Conservation (phyloP, 345 rosid species). For the Pistacia vera region DNA sequence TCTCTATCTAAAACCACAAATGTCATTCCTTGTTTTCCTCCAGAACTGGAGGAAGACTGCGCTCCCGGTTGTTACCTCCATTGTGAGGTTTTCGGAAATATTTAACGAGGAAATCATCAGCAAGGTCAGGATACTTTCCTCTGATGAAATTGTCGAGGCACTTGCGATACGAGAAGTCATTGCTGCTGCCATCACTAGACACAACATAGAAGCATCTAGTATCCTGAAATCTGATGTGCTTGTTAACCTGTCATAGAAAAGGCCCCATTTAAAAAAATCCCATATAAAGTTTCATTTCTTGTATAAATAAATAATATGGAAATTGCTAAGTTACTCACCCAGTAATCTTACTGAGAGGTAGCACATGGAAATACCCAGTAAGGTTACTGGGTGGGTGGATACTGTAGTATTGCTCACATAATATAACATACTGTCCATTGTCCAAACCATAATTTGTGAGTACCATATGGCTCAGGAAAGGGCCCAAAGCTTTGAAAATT, state of each 20-base stretch:
- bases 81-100: conserved; percentile 53
- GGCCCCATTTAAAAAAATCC: not conserved
- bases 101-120: conserved; percentile 59
- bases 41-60: conserved; percentile 31
- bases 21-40: conserved; percentile 15
- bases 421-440: no score
- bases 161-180: conserved; percentile 83
- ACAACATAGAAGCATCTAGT: conserved; percentile 80
- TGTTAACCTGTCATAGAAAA: conserved; percentile 55
- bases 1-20: not conserved
- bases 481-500: not conserved
- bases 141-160: conserved; percentile 60
- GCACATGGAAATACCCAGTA: no score
- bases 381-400: no score
- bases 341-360: no score
- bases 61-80: conserved; percentile 43
- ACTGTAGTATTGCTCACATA: no score
- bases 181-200: conserved; percentile 61
- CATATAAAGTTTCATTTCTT: not conserved
- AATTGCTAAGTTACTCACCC: no score
- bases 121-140: conserved; percentile 63
- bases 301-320: not conserved
- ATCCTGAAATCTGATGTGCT: conserved; percentile 55
- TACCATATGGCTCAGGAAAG: not conserved
- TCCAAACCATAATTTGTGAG: no score